Evolutionary conservation across 2,329 filamentous ascomycete species (phyloP).

Genomic region (Zymoseptoria brevis): DNA sequence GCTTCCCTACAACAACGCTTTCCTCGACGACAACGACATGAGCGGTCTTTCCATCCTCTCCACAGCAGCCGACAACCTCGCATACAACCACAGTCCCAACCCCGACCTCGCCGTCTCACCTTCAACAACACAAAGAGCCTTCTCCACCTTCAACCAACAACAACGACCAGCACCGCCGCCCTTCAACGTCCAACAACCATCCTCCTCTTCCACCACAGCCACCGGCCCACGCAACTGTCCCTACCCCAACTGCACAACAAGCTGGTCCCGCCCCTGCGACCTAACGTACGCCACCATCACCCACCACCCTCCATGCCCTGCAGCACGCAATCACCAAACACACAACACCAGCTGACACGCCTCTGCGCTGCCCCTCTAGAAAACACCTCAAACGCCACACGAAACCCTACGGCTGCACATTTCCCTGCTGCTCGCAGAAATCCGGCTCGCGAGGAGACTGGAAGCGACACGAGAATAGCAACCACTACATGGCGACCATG

Average conservation of each 20-base stretch:
- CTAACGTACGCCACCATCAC: conserved; percentile 26
- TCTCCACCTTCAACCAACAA: background rate
- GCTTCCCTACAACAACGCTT: background rate
- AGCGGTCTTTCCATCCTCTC: background rate
- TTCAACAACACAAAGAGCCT: background rate
- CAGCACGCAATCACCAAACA: background rate
- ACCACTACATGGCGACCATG: conserved; percentile 63
- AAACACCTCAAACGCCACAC: conserved; percentile 80
- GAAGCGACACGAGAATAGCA: conserved; percentile 81
- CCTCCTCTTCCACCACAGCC: background rate
- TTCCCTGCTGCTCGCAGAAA: conserved; percentile 55
- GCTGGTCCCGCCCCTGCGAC: conserved; percentile 32
- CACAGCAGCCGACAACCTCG: background rate
- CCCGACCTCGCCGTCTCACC: background rate
- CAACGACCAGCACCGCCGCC: background rate
- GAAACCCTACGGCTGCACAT: conserved; percentile 76
- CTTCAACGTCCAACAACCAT: background rate
- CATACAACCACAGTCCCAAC: background rate
- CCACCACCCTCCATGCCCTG: conserved; percentile 1
- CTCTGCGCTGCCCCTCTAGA: conserved; percentile 36
- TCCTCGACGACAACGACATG: background rate
- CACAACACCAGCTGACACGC: background rate
- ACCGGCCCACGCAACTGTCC: background rate
- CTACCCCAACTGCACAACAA: conserved; percentile 16
- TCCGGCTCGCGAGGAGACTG: conserved; percentile 94